Evolutionary conservation across 2,329 filamentous ascomycete genomes (phyloP).

Genomic region (Botryosphaeria dothidea): DNA sequence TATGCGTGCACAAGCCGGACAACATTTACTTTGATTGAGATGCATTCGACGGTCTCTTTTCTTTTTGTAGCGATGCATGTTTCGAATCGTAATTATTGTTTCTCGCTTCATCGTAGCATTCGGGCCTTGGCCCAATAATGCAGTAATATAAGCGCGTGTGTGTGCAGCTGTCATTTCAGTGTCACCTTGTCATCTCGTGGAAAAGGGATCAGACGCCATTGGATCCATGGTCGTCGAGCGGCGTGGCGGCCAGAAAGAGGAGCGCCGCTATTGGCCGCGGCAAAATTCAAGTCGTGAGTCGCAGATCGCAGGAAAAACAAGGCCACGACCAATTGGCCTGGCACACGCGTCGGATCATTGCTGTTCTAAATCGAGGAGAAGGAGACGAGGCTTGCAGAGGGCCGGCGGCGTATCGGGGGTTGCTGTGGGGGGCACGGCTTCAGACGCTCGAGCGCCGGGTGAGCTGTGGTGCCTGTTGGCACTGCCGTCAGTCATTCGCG

Average conservation of each 20-base stretch:
- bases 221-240: background rate
- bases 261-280: background rate
- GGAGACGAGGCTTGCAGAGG: background rate
- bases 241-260: background rate
- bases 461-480: background rate
- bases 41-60: background rate
- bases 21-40: constrained; percentile 44
- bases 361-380: background rate
- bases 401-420: background rate
- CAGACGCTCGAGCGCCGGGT: background rate
- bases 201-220: background rate
- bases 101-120: background rate
- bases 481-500: background rate
- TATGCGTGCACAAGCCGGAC: constrained; percentile 46
- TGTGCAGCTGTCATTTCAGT: background rate
- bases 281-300: background rate
- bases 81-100: background rate
- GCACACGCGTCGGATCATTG: background rate
- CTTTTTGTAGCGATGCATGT: background rate
- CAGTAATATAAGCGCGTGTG: background rate
- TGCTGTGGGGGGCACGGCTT: background rate
- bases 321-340: background rate
- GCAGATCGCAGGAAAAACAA: background rate
- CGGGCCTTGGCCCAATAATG: background rate
- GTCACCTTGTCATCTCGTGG: background rate